Percentiles rank a stretch among this genome's conserved stretches.
phyloP scores from a whole-genome alignment of 306 rosid species.

The Pterocarpus santalinus region DNA sequence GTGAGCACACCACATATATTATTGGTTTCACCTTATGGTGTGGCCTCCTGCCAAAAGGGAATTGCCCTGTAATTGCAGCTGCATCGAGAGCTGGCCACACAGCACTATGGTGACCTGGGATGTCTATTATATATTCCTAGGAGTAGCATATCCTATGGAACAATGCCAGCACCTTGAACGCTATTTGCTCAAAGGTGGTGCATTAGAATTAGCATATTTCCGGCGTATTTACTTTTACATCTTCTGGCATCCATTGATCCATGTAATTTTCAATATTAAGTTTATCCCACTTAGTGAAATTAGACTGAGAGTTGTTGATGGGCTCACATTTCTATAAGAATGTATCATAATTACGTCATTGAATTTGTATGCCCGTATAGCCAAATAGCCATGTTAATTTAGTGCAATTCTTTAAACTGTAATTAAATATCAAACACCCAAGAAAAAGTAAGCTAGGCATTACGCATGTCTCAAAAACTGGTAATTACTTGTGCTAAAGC shows the following conservation, averaged over 20 bases:
- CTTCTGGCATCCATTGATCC: not conserved
- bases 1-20: not conserved
- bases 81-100: not conserved
- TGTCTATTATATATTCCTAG: slow-evolving; percentile 29
- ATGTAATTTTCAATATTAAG: too few species aligned
- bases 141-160: slow-evolving; percentile 14
- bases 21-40: not conserved
- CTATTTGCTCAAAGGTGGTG: not conserved
- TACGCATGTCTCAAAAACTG: not conserved
- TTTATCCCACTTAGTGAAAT: too few species aligned
- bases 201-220: not conserved
- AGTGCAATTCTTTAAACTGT: too few species aligned
- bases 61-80: slow-evolving; percentile 33
- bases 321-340: too few species aligned
- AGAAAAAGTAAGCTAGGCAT: too few species aligned
- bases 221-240: not conserved
- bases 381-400: too few species aligned
- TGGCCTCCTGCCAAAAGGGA: slow-evolving; percentile 26
- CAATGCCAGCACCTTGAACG: not conserved
- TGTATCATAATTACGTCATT: too few species aligned
- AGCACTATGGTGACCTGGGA: not conserved
- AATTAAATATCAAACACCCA: too few species aligned
- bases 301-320: too few species aligned
- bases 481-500: not conserved
- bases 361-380: too few species aligned